A percentile compares a stretch with the other conserved stretches of the same genome.
phyloP scores from a whole-genome alignment of 768 basidiomycete genomes.

The Lactifluus volemus region DNA sequence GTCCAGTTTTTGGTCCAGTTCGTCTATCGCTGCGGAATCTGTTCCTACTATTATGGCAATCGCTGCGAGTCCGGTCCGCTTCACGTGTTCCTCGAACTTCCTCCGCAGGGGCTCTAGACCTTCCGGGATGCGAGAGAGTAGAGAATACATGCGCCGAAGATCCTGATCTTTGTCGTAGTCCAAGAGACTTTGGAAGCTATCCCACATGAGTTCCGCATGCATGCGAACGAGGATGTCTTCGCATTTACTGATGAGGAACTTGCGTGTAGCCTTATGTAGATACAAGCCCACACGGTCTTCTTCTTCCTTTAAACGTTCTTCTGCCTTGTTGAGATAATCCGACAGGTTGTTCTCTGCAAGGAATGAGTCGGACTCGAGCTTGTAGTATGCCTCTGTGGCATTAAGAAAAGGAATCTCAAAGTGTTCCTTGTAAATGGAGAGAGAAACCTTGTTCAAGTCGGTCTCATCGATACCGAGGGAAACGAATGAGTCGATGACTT shows the following conservation, averaged over 20 bases:
- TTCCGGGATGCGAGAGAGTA: slow-evolving; percentile 84
- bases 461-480: slow-evolving; percentile 90
- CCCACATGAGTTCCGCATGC: slow-evolving; percentile 75
- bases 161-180: too few species aligned
- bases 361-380: too few species aligned
- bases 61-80: slow-evolving; percentile 75
- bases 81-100: slow-evolving; percentile 94
- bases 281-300: slow-evolving; percentile 93
- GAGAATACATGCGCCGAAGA: slow-evolving; percentile 68
- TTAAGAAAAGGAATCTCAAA: too few species aligned
- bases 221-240: too few species aligned
- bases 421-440: slow-evolving; percentile 71
- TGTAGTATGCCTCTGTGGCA: too few species aligned
- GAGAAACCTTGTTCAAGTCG: slow-evolving; percentile 85
- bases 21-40: slow-evolving; percentile 46
- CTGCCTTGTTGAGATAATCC: too few species aligned
- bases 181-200: slow-evolving; percentile 65
- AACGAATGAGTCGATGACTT: slow-evolving; percentile 90
- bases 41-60: slow-evolving; percentile 61
- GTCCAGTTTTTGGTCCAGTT: slow-evolving; percentile 81
- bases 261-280: slow-evolving; percentile 81
- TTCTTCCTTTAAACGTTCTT: slow-evolving; percentile 68
- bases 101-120: slow-evolving; percentile 87
- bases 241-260: slow-evolving; percentile 42
- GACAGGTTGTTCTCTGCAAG: too few species aligned